Conservation (phyloP, 805 yeast species). For the Metschnikowia santaceciliae region DNA sequence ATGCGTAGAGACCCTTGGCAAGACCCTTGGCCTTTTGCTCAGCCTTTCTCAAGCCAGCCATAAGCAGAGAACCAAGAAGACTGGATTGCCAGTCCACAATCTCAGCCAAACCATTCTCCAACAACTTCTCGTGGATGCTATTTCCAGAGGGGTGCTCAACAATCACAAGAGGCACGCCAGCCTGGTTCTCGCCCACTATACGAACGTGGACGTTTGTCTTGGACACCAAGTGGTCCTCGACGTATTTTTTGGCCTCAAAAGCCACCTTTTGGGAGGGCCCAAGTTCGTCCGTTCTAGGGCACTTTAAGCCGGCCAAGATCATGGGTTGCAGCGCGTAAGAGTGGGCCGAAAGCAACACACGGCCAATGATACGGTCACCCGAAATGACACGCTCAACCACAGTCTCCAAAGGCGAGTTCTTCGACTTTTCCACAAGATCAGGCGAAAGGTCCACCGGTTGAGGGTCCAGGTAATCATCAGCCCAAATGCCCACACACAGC, state of each 20-base stretch:
- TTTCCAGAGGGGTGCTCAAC: constrained; percentile 71
- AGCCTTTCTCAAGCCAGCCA: constrained; percentile 58
- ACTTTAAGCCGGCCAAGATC: constrained; percentile 66
- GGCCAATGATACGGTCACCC: constrained; percentile 72
- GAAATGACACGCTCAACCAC: constrained; percentile 72
- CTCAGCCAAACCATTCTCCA: constrained; percentile 68
- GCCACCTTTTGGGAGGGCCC: constrained; percentile 41
- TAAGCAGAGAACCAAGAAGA: constrained; percentile 58
- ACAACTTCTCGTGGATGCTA: constrained; percentile 62
- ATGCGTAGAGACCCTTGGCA: constrained; percentile 49
- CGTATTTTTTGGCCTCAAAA: constrained; percentile 60
- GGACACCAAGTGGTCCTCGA: constrained; percentile 60
- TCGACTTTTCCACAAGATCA: constrained; percentile 32
- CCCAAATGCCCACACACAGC: constrained; percentile 60
- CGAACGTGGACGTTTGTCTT: constrained; percentile 48
- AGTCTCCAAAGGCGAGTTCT: constrained; percentile 43
- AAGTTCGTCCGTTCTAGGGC: constrained; percentile 61
- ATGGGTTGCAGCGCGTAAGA: constrained; percentile 57
- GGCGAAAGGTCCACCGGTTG: constrained; percentile 27
- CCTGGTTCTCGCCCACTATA: constrained; percentile 56
- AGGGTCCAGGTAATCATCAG: constrained; percentile 15
- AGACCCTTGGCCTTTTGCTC: constrained; percentile 60
- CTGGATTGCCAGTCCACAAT: constrained; percentile 79
- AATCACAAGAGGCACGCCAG: constrained; percentile 58
- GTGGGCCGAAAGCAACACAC: constrained; percentile 47